Conservation (phyloP, 2,329 filamentous ascomycete genomes). For the Stagonosporopsis rhizophila region DNA sequence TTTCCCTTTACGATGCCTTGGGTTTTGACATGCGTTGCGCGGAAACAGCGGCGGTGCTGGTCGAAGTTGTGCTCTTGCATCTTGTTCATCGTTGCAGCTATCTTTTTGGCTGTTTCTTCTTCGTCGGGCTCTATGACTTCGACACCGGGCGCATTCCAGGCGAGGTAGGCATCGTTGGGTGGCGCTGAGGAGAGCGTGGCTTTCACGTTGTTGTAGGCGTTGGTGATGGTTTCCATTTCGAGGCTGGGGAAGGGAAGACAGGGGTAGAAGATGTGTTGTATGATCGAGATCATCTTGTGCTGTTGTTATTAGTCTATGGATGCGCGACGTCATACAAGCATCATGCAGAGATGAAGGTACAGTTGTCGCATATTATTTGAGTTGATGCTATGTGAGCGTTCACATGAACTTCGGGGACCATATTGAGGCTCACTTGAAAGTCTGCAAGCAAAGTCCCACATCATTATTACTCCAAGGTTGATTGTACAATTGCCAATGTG, state of each 20-base stretch:
- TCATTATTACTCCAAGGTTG: background rate
- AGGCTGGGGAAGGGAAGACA: too few relatives aligned
- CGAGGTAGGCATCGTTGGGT: conserved; percentile 31
- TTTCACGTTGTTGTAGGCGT: too few relatives aligned
- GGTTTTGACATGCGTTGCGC: conserved; percentile 48
- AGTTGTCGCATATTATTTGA: background rate
- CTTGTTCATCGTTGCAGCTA: conserved; percentile 47
- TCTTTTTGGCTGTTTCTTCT: conserved; percentile 43
- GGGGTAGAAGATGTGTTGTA: too few relatives aligned
- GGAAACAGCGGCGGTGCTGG: conserved; percentile 47
- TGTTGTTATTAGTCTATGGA: background rate
- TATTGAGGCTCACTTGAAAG: background rate
- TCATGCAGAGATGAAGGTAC: background rate
- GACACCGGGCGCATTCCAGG: conserved; percentile 45
- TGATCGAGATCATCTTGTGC: background rate
- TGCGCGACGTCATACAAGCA: conserved; percentile 2
- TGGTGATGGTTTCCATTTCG: too few relatives aligned
- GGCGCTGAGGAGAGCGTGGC: conserved; percentile 24
- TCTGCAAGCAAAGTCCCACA: background rate
- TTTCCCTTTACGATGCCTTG: conserved; percentile 35
- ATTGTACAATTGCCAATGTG: background rate
- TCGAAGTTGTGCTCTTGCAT: conserved; percentile 53
- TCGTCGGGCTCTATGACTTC: conserved; percentile 42
- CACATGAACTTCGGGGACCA: background rate
- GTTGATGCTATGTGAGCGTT: background rate